Conservation (phyloP, 2,329 filamentous ascomycete species). For the Botrytis hyacinthi region DNA sequence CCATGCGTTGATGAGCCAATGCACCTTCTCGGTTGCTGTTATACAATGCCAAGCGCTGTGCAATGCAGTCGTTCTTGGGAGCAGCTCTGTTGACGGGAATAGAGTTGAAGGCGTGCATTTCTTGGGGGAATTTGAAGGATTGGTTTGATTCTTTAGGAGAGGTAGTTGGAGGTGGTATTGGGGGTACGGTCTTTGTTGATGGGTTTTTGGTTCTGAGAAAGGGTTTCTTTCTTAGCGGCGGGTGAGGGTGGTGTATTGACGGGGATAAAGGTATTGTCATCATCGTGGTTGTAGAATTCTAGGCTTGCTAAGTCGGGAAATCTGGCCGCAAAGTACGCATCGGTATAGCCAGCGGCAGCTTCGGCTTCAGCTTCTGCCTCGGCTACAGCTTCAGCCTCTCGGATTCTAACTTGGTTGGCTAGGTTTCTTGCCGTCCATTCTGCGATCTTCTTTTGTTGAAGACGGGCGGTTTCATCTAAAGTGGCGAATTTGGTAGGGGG, state of each 20-base stretch:
- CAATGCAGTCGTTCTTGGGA: neutral
- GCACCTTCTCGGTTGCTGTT: neutral
- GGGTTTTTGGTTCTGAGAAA: neutral
- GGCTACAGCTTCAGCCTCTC: neutral
- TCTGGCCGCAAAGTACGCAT: no score
- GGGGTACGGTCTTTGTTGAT: neutral
- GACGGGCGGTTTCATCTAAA: neutral
- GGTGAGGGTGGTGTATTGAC: neutral
- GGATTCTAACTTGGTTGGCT: neutral
- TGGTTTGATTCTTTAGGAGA: rapidly evolving
- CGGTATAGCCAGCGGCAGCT: neutral
- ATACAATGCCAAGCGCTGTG: neutral
- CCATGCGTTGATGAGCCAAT: neutral
- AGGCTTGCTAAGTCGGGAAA: neutral
- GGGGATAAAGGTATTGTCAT: rapidly evolving
- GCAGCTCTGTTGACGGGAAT: neutral
- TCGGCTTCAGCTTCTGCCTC: neutral
- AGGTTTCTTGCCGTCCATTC: neutral
- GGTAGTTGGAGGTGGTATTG: neutral
- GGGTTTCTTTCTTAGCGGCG: neutral
- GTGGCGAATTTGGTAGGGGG: neutral
- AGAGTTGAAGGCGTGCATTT: neutral
- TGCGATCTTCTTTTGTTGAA: neutral
- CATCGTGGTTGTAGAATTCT: neutral
- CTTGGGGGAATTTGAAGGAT: neutral